Conservation (phyloP, 139 green algal genomes). For the Tetraselmis striata region DNA sequence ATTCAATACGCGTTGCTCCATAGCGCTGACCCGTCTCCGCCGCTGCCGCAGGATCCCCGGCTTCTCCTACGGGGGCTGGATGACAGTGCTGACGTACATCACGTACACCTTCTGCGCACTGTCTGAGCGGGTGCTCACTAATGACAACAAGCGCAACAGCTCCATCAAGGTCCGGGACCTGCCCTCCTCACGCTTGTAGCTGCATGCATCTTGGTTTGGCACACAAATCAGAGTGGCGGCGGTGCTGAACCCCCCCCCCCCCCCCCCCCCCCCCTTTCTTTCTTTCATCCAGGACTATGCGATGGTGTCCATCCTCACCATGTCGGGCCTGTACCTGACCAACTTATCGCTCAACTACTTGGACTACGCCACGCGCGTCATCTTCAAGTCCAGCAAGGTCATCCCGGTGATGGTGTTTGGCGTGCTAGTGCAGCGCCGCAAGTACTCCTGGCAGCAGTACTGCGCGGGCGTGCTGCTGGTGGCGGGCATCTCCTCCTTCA, state of each 20-base stretch:
- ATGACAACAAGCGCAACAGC: constrained; percentile 25
- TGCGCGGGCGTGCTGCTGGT: constrained; percentile 37
- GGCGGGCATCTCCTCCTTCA: constrained; percentile 53
- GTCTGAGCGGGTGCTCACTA: constrained; percentile 26
- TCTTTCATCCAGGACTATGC: constrained; percentile 49
- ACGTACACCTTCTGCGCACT: constrained; percentile 40
- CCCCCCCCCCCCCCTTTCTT: too few relatives aligned
- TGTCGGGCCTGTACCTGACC: constrained; percentile 49
- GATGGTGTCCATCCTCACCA: constrained; percentile 37
- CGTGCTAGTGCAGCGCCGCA: constrained; percentile 31
- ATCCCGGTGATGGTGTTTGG: constrained; percentile 53
- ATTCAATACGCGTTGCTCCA: too few relatives aligned
- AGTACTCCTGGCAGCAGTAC: constrained; percentile 36
- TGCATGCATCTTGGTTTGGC: too few relatives aligned
- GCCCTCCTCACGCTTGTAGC: too few relatives aligned
- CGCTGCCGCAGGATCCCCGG: constrained; percentile 34
- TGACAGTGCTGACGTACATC: constrained; percentile 54
- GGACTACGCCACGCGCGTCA: constrained; percentile 60
- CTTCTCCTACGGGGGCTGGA: constrained; percentile 55
- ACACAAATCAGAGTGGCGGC: too few relatives aligned
- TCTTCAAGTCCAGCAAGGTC: constrained; percentile 58
- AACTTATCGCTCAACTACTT: constrained; percentile 60
- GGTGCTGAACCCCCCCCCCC: too few relatives aligned
- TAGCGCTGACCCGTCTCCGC: too few relatives aligned
- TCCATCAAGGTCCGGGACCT: constrained; percentile 24